Conservation (phyloP, 129 eudicot species). For the Helichrysum umbraculigerum region DNA sequence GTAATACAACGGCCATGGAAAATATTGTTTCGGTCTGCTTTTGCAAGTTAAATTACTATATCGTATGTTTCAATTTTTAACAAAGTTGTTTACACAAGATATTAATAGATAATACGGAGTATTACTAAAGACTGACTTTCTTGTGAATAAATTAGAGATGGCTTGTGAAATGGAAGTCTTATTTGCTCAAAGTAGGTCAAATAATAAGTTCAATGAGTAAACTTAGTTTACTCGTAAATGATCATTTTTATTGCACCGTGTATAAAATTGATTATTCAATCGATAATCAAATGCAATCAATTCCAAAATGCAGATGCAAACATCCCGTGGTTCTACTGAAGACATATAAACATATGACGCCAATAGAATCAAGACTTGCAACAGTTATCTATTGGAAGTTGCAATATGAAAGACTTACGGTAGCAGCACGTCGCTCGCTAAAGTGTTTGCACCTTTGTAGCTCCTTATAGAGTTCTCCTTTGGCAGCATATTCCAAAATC, state of each 20-base stretch:
- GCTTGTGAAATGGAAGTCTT: neutral
- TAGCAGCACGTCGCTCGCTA: slow-evolving; percentile 74
- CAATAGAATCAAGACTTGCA: neutral
- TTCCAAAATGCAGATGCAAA: no score
- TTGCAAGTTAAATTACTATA: neutral
- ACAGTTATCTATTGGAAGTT: neutral
- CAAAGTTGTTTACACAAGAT: neutral
- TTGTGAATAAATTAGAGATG: no score
- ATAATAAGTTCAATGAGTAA: no score
- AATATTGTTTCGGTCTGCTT: neutral
- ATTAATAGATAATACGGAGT: neutral
- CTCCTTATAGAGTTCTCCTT: slow-evolving; percentile 84
- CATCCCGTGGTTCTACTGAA: no score
- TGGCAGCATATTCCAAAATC: slow-evolving; percentile 80
- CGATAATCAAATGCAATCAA: neutral
- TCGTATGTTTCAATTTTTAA: neutral
- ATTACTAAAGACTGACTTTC: neutral
- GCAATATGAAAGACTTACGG: slow-evolving; percentile 46
- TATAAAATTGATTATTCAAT: no score
- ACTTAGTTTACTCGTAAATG: no score
- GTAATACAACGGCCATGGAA: neutral
- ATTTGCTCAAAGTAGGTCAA: neutral
- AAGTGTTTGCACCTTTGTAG: slow-evolving; percentile 78
- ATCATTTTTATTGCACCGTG: no score
- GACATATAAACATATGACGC: neutral